Evolutionary conservation across 1,284 basidiomycete genomes (phyloP).

Genomic region (Wallemia ichthyophaga): DNA sequence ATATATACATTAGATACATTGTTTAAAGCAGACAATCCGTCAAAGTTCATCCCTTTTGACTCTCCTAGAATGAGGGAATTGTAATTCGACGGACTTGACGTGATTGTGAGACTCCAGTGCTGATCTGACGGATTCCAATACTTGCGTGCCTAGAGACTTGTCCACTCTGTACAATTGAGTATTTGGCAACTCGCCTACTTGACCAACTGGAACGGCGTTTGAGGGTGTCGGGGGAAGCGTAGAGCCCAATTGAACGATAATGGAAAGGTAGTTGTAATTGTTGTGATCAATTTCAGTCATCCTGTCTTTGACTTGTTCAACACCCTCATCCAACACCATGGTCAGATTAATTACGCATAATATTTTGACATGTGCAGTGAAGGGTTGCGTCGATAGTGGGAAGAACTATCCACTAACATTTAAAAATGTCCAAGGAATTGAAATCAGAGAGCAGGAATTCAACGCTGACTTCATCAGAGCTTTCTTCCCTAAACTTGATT

Average conservation of each 20-base stretch:
- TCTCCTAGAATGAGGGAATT: background rate
- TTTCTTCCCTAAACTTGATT: background rate
- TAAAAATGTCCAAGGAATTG: background rate
- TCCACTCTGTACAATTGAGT: background rate
- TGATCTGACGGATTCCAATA: background rate
- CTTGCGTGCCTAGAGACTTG: background rate
- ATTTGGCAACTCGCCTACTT: background rate
- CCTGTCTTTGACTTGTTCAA: background rate
- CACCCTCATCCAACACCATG: background rate
- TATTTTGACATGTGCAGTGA: background rate
- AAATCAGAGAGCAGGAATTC: background rate
- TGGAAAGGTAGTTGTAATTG: background rate
- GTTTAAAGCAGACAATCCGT: background rate
- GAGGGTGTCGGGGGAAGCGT: background rate
- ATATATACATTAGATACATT: background rate
- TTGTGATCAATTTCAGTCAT: background rate
- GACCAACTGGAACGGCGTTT: background rate
- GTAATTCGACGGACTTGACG: background rate
- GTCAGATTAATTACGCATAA: conserved; percentile 1
- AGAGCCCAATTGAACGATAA: background rate
- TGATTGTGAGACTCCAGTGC: background rate
- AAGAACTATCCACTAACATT: background rate
- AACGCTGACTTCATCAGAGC: background rate
- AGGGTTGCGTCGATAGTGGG: background rate
- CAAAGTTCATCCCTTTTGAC: background rate